Evolutionary conservation across 2,329 filamentous ascomycete genomes (phyloP).

Genomic region (Dendryphion nanum): DNA sequence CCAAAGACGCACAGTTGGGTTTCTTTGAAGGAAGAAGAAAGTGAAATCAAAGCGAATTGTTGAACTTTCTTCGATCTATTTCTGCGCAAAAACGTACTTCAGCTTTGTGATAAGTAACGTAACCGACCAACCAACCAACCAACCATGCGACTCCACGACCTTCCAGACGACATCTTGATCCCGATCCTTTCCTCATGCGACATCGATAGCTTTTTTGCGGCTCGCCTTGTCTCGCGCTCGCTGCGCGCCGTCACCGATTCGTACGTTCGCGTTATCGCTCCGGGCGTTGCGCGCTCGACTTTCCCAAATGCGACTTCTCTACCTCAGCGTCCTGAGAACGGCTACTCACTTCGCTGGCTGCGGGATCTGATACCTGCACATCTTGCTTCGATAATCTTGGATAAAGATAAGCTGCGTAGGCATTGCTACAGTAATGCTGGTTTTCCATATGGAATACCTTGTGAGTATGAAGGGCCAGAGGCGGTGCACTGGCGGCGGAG

Average conservation of each 20-base stretch:
- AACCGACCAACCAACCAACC: too few relatives aligned
- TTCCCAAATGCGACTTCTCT: slow-evolving; percentile 5
- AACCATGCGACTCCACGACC: slow-evolving; percentile 9
- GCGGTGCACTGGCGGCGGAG: slow-evolving; percentile 12
- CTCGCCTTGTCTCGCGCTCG: slow-evolving; percentile 9
- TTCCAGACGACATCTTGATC: slow-evolving; percentile 19
- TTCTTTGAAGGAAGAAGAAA: too few relatives aligned
- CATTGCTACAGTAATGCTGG: slow-evolving; percentile 13
- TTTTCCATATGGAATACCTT: slow-evolving; percentile 18
- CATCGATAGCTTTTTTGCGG: slow-evolving; percentile 7
- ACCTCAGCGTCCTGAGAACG: background rate
- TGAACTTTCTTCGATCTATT: too few relatives aligned
- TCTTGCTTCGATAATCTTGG: slow-evolving; percentile 11
- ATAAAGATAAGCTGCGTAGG: slow-evolving; percentile 19
- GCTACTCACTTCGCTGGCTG: slow-evolving; percentile 11
- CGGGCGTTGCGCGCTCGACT: slow-evolving; percentile 10
- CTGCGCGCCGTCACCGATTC: slow-evolving; percentile 8
- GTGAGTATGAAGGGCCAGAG: slow-evolving; percentile 8
- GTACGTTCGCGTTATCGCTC: slow-evolving; percentile 16
- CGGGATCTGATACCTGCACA: slow-evolving; percentile 12
- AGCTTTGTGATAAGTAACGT: too few relatives aligned
- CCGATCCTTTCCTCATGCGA: slow-evolving; percentile 7
- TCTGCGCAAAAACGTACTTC: too few relatives aligned
- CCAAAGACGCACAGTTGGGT: too few relatives aligned
- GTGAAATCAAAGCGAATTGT: too few relatives aligned